Evolutionary conservation across 306 rosid species (phyloP).

Genomic region (Malus fusca): DNA sequence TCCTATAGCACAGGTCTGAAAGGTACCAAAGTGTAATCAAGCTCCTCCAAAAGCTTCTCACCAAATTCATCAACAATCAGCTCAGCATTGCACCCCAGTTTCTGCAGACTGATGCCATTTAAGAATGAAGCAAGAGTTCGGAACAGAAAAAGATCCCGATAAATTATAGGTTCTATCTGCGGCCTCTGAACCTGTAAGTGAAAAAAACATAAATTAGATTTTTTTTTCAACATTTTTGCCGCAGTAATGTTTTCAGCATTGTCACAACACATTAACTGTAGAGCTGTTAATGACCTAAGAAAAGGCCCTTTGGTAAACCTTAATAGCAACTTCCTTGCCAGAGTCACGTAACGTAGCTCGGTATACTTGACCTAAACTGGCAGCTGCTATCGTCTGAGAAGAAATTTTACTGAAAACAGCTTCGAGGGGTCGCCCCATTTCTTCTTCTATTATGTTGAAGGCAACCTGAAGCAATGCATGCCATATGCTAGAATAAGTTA

Average conservation of each 20-base stretch:
- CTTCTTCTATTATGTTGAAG: constrained; percentile 85
- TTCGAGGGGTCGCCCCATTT: constrained; percentile 90
- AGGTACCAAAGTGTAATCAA: constrained; percentile 89
- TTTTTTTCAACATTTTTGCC: not conserved
- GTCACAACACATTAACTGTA: not conserved
- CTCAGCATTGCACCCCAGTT: constrained; percentile 96
- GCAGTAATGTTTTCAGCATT: not conserved
- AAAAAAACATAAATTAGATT: not conserved
- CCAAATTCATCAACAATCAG: constrained; percentile 98
- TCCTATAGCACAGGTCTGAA: constrained; percentile 21
- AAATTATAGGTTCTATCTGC: constrained; percentile 83
- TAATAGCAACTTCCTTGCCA: constrained; percentile 94
- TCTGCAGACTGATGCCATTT: constrained; percentile 82
- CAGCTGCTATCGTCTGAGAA: constrained; percentile 91
- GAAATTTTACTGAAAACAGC: constrained; percentile 85
- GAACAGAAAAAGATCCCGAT: constrained; percentile 89
- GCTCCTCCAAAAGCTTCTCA: constrained; percentile 99
- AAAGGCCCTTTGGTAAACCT: constrained; percentile 35
- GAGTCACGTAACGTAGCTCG: constrained; percentile 86
- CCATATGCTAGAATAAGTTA: constrained; percentile 7
- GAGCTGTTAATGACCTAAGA: not conserved
- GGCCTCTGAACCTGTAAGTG: constrained; percentile 89
- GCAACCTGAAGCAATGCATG: constrained; percentile 56
- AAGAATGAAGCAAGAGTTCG: constrained; percentile 93
- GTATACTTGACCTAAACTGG: constrained; percentile 99